phyloP scores from a whole-genome alignment of 2,329 filamentous ascomycete genomes.

The Aphanoascus verrucosus region DNA sequence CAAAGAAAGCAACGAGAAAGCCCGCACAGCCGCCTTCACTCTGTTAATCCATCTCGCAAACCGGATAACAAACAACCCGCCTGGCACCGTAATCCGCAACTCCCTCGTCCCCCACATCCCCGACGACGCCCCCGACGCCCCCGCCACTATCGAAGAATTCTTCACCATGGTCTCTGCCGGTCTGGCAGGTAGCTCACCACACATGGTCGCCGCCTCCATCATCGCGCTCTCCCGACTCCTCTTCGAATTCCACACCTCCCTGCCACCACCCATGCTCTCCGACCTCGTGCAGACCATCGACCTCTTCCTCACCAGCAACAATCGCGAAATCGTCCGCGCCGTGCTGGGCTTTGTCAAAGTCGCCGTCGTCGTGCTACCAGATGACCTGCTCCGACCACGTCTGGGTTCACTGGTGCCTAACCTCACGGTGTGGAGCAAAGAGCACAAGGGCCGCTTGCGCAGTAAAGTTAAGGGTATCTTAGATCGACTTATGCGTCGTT shows the following conservation, averaged over 20 bases:
- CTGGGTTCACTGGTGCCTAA: slow-evolving; percentile 73
- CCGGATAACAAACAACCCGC: slow-evolving; percentile 55
- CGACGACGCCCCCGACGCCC: slow-evolving; percentile 61
- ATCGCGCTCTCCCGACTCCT: slow-evolving; percentile 87
- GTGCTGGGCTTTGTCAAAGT: slow-evolving; percentile 96
- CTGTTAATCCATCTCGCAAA: slow-evolving; percentile 80
- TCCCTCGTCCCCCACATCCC: slow-evolving; percentile 81
- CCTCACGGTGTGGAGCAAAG: slow-evolving; percentile 89
- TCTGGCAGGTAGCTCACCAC: slow-evolving; percentile 79
- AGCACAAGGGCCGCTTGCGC: slow-evolving; percentile 95
- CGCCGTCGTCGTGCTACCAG: slow-evolving; percentile 74
- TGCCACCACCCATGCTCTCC: slow-evolving; percentile 59
- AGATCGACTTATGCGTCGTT: slow-evolving; percentile 84
- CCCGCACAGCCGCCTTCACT: slow-evolving; percentile 78
- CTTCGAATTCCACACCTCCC: slow-evolving; percentile 69
- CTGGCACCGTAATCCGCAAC: slow-evolving; percentile 69
- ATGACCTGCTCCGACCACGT: slow-evolving; percentile 65
- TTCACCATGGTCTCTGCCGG: slow-evolving; percentile 98
- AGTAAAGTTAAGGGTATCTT: slow-evolving; percentile 97
- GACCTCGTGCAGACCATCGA: slow-evolving; percentile 93
- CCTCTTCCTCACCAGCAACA: slow-evolving; percentile 90
- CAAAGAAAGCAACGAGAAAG: slow-evolving; percentile 96
- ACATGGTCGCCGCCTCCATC: slow-evolving; percentile 97
- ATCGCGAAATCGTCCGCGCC: slow-evolving; percentile 89
- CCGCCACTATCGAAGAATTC: slow-evolving; percentile 83